phyloP scores from a whole-genome alignment of 2,329 filamentous ascomycete genomes.

The Ophioceras dolichostomum region DNA sequence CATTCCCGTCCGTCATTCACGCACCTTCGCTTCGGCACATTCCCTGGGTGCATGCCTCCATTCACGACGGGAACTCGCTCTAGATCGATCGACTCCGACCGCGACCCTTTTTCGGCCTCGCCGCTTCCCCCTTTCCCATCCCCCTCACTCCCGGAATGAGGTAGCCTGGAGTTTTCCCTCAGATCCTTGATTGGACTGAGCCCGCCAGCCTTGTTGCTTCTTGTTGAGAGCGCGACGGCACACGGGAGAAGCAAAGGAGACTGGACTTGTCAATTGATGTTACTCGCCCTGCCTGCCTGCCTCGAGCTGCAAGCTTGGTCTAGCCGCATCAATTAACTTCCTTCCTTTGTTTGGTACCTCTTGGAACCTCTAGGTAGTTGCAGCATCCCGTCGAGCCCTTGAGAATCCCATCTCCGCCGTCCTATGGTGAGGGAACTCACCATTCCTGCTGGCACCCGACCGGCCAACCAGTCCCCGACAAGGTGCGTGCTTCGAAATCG shows the following conservation, averaged over 20 bases:
- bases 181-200: slow-evolving; percentile 47
- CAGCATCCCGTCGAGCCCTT: not conserved
- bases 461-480: slow-evolving; percentile 43
- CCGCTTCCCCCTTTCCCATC: not conserved
- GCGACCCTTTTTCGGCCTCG: not conserved
- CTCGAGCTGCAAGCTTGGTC: slow-evolving; percentile 1
- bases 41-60: not conserved
- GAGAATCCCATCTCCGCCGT: slow-evolving; percentile 4
- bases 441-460: slow-evolving; percentile 46
- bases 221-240: not conserved
- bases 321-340: slow-evolving; percentile 2
- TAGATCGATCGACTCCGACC: not conserved
- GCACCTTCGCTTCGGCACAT: no score
- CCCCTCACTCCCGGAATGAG: slow-evolving; percentile 39
- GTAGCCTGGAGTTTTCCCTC: slow-evolving; percentile 42
- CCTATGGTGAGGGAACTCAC: slow-evolving; percentile 43
- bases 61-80: no score
- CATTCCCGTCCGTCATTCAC: no score
- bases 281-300: not conserved
- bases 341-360: no score
- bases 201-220: slow-evolving; percentile 4
- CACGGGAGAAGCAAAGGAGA: no score
- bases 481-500: slow-evolving; percentile 30
- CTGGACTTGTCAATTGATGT: not conserved
- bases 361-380: no score